Conservation (phyloP, 148 eudicot species). For the Polygonum aviculare region DNA sequence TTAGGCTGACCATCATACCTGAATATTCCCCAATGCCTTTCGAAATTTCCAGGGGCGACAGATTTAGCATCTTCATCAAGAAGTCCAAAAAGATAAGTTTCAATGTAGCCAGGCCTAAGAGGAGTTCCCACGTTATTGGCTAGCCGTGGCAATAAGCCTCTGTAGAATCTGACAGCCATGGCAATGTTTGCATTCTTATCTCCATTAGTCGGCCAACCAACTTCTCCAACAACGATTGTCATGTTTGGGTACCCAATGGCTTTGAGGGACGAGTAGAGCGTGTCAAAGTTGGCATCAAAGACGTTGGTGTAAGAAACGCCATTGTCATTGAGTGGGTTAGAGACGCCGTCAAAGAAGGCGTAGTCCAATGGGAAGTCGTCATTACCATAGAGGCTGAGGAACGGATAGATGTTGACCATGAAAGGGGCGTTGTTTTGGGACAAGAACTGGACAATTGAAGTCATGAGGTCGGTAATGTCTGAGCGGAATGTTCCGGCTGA, state of each 20-base stretch:
- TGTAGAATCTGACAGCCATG: constrained; percentile 57
- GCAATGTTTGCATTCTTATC: constrained; percentile 55
- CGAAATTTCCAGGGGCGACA: constrained; percentile 70
- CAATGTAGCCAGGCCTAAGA: constrained; percentile 61
- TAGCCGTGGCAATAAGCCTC: constrained; percentile 58
- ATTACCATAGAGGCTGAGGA: constrained; percentile 61
- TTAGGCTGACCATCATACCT: constrained; percentile 80
- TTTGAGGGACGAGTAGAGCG: constrained; percentile 59
- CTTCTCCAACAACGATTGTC: constrained; percentile 68
- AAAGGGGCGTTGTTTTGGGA: constrained; percentile 73
- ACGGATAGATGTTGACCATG: constrained; percentile 82
- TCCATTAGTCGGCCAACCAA: constrained; percentile 96
- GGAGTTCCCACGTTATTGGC: constrained; percentile 70
- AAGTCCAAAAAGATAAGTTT: constrained; percentile 77
- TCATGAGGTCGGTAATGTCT: constrained; percentile 46
- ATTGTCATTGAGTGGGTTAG: constrained; percentile 41
- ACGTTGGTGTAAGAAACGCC: constrained; percentile 60
- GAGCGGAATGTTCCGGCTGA: constrained; percentile 69
- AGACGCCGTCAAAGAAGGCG: constrained; percentile 76
- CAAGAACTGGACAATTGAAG: constrained; percentile 51
- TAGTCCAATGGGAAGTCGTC: constrained; percentile 65
- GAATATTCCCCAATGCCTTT: constrained; percentile 91
- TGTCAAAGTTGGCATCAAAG: constrained; percentile 87
- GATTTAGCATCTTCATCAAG: constrained; percentile 75
- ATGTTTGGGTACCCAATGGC: constrained; percentile 42